phyloP scores from a whole-genome alignment of 345 rosid species.

The Sapria himalayana region DNA sequence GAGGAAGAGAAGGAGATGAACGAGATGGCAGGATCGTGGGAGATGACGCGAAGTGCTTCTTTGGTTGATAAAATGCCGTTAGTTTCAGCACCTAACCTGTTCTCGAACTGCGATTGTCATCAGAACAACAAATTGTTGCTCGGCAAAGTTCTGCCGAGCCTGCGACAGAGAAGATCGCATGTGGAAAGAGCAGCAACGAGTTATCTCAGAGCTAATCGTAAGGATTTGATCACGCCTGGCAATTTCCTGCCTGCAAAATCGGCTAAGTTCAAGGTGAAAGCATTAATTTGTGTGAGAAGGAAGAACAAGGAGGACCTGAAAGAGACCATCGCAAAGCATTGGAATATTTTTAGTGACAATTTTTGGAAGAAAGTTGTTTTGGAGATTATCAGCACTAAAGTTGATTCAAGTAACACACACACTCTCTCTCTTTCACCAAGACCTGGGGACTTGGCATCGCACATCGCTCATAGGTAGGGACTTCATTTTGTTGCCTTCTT shows the following conservation, averaged over 20 bases:
- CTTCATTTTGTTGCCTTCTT: too few relatives aligned
- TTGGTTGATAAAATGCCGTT: slow-evolving; percentile 8
- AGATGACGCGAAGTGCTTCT: too few relatives aligned
- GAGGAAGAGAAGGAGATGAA: too few relatives aligned
- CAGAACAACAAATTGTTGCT: slow-evolving; percentile 6
- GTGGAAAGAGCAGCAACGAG: neutral
- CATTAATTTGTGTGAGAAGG: slow-evolving; percentile 52
- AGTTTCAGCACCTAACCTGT: slow-evolving; percentile 3
- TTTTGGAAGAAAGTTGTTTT: slow-evolving; percentile 68
- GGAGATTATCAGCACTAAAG: slow-evolving; percentile 60
- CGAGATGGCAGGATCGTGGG: too few relatives aligned
- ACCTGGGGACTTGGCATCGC: too few relatives aligned
- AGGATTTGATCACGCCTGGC: slow-evolving; percentile 35
- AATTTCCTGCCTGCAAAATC: slow-evolving; percentile 12
- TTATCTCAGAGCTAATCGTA: slow-evolving; percentile 33
- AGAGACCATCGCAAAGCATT: slow-evolving; percentile 47
- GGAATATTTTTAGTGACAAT: slow-evolving; percentile 53
- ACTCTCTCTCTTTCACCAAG: too few relatives aligned
- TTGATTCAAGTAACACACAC: slow-evolving; percentile 95
- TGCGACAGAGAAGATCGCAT: neutral
- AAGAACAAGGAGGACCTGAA: slow-evolving; percentile 66
- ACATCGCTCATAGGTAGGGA: too few relatives aligned
- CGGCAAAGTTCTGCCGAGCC: slow-evolving; percentile 2
- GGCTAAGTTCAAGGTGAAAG: slow-evolving; percentile 55
- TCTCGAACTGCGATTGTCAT: neutral